Percentiles rank a stretch among this genome's conserved stretches.
Conservation (phyloP, 2,329 filamentous ascomycete species). For the Aciculosporium take region DNA sequence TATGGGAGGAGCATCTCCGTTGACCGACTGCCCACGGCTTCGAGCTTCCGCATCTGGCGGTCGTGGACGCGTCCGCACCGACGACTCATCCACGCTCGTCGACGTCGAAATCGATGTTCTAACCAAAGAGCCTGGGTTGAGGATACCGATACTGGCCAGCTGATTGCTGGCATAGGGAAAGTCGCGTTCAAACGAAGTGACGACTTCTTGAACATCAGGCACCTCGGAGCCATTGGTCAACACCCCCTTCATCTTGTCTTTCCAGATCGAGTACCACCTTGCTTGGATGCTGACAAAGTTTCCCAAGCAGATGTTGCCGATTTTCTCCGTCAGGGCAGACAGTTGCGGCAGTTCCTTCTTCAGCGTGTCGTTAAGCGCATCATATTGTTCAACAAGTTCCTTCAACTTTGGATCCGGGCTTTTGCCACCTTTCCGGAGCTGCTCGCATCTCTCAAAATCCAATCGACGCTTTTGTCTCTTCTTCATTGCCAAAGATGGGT, state of each 20-base stretch:
- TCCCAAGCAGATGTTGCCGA: constrained; percentile 69
- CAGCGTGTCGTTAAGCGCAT: constrained; percentile 79
- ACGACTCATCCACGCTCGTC: constrained; percentile 36
- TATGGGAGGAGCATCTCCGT: constrained; percentile 47
- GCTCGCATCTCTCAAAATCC: constrained; percentile 72
- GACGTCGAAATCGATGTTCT: constrained; percentile 46
- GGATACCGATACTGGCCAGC: constrained; percentile 56
- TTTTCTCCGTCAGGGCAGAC: constrained; percentile 63
- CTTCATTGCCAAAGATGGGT: constrained; percentile 78
- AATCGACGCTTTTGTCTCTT: constrained; percentile 87
- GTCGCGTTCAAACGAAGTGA: constrained; percentile 64
- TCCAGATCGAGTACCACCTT: constrained; percentile 71
- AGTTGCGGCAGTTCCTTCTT: constrained; percentile 85
- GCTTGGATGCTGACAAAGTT: constrained; percentile 77
- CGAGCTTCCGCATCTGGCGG: constrained; percentile 36
- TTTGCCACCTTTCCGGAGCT: constrained; percentile 65
- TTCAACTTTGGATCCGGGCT: constrained; percentile 75
- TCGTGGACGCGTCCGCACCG: constrained; percentile 32
- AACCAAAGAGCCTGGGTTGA: constrained; percentile 57
- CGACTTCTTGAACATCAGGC: constrained; percentile 57
- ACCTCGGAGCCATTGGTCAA: constrained; percentile 49
- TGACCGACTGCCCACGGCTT: constrained; percentile 45
- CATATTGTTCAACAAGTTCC: constrained; percentile 77
- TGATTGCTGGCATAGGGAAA: constrained; percentile 63
- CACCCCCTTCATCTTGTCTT: constrained; percentile 65